phyloP scores from a whole-genome alignment of 805 yeast species.

The Cyberlindnera saturnus region DNA sequence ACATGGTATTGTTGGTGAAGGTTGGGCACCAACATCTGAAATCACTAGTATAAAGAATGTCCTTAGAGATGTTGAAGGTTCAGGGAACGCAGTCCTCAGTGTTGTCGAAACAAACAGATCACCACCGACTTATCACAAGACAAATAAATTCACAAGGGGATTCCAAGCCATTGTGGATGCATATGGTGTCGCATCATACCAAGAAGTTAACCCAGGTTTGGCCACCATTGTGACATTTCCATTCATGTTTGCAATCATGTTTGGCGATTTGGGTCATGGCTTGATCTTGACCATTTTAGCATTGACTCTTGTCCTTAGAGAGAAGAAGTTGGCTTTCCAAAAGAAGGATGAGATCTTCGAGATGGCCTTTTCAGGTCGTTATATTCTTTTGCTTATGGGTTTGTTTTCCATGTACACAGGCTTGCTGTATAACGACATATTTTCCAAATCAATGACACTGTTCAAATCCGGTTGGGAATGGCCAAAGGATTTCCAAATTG shows the following conservation, averaged over 20 bases:
- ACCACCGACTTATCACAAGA: slow-evolving; percentile 92
- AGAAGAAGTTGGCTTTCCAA: slow-evolving; percentile 58
- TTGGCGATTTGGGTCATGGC: slow-evolving; percentile 98
- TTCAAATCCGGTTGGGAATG: slow-evolving; percentile 90
- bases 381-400: slow-evolving; percentile 89
- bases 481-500: slow-evolving; percentile 61
- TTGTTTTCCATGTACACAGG: slow-evolving; percentile 94
- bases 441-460: slow-evolving; percentile 83
- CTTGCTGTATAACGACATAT: slow-evolving; percentile 84
- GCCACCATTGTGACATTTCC: slow-evolving; percentile 96
- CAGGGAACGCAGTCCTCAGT: slow-evolving; percentile 35
- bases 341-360: slow-evolving; percentile 90
- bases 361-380: slow-evolving; percentile 93
- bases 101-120: slow-evolving; percentile 69
- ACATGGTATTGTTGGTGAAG: slow-evolving; percentile 91
- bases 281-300: slow-evolving; percentile 75
- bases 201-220: slow-evolving; percentile 93
- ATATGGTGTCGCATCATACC: slow-evolving; percentile 87
- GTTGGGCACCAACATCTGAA: slow-evolving; percentile 90
- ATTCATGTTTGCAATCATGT: slow-evolving; percentile 98
- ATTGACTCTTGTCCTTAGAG: slow-evolving; percentile 62
- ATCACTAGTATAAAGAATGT: slow-evolving; percentile 58
- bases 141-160: slow-evolving; percentile 91
- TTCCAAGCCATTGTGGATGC: slow-evolving; percentile 94
- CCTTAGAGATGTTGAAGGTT: slow-evolving; percentile 44